Conservation (phyloP, 2,329 filamentous ascomycete species). For the Fusarium sambucinum region DNA sequence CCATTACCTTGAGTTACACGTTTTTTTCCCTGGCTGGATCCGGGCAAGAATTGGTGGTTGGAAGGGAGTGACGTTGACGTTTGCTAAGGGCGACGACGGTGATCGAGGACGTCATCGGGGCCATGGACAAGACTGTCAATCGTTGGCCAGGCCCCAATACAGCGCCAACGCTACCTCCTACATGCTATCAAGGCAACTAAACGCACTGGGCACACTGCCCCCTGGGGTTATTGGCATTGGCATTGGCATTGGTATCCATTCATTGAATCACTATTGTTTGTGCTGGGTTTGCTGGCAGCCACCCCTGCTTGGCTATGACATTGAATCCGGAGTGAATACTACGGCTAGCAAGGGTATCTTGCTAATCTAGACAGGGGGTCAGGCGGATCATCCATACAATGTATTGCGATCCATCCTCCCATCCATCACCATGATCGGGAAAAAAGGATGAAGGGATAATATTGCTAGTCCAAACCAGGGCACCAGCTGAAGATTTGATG, state of each 20-base stretch:
- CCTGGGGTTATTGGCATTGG: constrained; percentile 3
- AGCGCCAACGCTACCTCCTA: constrained; percentile 19
- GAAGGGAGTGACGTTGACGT: constrained; percentile 55
- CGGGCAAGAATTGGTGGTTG: constrained; percentile 32
- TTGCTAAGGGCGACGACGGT: constrained; percentile 46
- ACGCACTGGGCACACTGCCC: constrained; percentile 3
- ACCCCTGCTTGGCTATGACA: constrained; percentile 25
- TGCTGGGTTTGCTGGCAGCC: constrained; percentile 8
- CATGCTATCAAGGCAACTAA: constrained; percentile 13
- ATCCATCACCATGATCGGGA: neutral
- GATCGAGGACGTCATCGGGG: constrained; percentile 53
- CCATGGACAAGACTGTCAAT: constrained; percentile 10
- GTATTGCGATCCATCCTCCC: constrained; percentile 9
- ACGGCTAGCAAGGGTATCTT: constrained; percentile 31
- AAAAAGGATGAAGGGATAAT: constrained; percentile 9
- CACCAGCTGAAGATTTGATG: constrained; percentile 31
- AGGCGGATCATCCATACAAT: constrained; percentile 17
- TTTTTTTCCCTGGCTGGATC: constrained; percentile 34
- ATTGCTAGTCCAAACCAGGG: constrained; percentile 2
- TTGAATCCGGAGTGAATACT: constrained; percentile 31
- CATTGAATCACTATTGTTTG: constrained; percentile 25
- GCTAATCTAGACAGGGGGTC: constrained; percentile 30
- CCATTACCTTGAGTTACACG: constrained; percentile 28
- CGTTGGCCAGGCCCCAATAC: neutral
- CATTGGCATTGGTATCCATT: constrained; percentile 11